These are phyloP conservation scores for Schizochytrium sp. DNA, from an alignment of 108 stramenopile species.

Conservation along the genomic window DNA sequence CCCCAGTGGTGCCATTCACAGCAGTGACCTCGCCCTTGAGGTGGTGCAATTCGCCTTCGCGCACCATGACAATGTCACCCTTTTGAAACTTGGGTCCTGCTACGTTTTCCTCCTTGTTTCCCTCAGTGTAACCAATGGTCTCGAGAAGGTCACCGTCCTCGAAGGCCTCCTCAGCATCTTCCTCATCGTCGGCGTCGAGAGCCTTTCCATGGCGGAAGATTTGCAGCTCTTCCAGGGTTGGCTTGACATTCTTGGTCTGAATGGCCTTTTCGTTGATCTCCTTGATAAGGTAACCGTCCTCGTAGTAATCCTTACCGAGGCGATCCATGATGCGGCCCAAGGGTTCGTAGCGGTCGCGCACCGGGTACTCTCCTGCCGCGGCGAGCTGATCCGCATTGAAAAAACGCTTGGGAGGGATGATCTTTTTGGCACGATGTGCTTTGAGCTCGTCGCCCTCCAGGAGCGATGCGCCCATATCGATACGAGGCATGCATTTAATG, in stretches of 20 bases:
- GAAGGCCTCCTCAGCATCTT: conserved; percentile 35
- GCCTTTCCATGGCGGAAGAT: conserved; percentile 65
- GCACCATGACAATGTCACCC: conserved; percentile 85
- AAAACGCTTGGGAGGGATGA: conserved; percentile 82
- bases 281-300: conserved; percentile 84
- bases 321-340: not conserved
- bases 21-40: conserved; percentile 79
- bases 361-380: conserved; percentile 44
- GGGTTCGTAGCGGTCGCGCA: conserved; percentile 29
- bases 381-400: conserved; percentile 74
- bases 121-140: conserved; percentile 47
- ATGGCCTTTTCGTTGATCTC: conserved; percentile 81
- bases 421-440: conserved; percentile 56
- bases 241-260: conserved; percentile 71
- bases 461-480: conserved; percentile 65
- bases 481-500: conserved; percentile 81
- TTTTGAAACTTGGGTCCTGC: conserved; percentile 59
- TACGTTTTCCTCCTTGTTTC: conserved; percentile 24
- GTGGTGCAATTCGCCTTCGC: conserved; percentile 83
- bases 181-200: conserved; percentile 39
- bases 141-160: conserved; percentile 26
- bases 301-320: conserved; percentile 69
- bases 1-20: conserved; percentile 55
- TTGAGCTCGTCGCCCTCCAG: conserved; percentile 64
- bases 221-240: conserved; percentile 85